These are phyloP conservation scores for Rhododendron kiyosumense DNA, from an alignment of 148 eudicot species.

Conservation along the genomic window DNA sequence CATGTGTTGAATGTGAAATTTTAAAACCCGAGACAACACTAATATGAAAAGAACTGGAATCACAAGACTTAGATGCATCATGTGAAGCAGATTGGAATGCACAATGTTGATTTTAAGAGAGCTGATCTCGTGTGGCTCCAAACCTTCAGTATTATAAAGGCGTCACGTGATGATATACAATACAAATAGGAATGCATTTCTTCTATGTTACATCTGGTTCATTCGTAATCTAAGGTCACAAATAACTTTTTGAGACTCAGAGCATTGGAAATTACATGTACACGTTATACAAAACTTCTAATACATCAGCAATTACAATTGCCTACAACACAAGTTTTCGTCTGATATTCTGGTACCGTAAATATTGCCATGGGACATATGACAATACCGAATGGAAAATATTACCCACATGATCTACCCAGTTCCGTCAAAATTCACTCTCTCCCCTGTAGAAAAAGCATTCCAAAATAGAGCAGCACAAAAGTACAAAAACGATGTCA, in stretches of 20 bases:
- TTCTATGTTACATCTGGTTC: background rate
- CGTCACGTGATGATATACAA: background rate
- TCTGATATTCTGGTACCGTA: background rate
- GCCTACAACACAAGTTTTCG: background rate
- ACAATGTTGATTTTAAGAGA: background rate
- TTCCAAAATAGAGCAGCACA: constrained; percentile 65
- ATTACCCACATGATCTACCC: constrained; percentile 14
- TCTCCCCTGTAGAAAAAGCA: constrained; percentile 73
- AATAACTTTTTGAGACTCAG: background rate
- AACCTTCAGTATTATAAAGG: background rate
- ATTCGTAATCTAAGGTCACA: background rate
- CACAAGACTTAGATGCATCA: background rate
- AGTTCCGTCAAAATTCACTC: constrained; percentile 61
- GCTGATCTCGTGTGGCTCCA: background rate
- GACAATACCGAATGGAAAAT: background rate
- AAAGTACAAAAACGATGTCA: constrained; percentile 65
- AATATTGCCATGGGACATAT: background rate
- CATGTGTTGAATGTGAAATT: background rate
- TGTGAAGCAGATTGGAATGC: constrained; percentile 1
- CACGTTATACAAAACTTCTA: background rate
- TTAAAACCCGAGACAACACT: background rate
- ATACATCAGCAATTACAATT: background rate
- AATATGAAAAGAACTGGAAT: background rate
- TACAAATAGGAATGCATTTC: background rate
- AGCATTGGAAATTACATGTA: background rate